Evolutionary conservation across 805 yeast species (phyloP).

Genomic region (Zygosaccharomyces rouxii): DNA sequence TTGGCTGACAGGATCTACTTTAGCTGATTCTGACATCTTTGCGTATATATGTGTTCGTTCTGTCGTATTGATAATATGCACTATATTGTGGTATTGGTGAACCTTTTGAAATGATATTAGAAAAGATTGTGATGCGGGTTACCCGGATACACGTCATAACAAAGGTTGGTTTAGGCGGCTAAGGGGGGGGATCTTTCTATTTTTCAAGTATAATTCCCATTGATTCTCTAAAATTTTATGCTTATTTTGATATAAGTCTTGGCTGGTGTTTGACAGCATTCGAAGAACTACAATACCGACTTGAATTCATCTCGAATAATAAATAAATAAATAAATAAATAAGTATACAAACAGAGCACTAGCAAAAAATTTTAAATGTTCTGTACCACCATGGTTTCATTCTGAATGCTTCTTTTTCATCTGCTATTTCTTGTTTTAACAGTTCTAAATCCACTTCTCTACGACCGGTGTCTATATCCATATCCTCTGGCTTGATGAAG

Average conservation of each 20-base stretch:
- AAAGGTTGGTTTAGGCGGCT: too few relatives aligned
- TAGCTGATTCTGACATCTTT: slow-evolving; percentile 3
- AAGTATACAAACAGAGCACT: slow-evolving; percentile 5
- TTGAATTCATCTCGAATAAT: background rate
- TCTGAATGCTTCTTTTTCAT: slow-evolving; percentile 42
- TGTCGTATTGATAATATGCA: background rate
- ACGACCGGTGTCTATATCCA: slow-evolving; percentile 63
- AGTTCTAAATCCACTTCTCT: slow-evolving; percentile 51
- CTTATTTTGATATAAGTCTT: too few relatives aligned
- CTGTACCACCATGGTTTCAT: slow-evolving; percentile 47
- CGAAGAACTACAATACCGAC: too few relatives aligned
- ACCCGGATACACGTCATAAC: too few relatives aligned
- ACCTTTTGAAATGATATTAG: too few relatives aligned
- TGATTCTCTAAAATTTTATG: too few relatives aligned
- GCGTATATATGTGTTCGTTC: background rate
- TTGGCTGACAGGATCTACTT: slow-evolving; percentile 2
- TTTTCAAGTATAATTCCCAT: too few relatives aligned
- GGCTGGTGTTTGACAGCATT: too few relatives aligned
- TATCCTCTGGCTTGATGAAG: slow-evolving; percentile 42
- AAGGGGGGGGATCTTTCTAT: too few relatives aligned
- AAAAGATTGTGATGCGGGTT: too few relatives aligned
- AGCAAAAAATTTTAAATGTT: slow-evolving; percentile 46
- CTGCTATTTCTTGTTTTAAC: slow-evolving; percentile 48
- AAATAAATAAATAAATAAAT: background rate
- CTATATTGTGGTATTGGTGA: too few relatives aligned